These are phyloP conservation scores for Cladophialophora yegresii DNA, from an alignment of 2,329 filamentous ascomycete species.

Conservation along the genomic window DNA sequence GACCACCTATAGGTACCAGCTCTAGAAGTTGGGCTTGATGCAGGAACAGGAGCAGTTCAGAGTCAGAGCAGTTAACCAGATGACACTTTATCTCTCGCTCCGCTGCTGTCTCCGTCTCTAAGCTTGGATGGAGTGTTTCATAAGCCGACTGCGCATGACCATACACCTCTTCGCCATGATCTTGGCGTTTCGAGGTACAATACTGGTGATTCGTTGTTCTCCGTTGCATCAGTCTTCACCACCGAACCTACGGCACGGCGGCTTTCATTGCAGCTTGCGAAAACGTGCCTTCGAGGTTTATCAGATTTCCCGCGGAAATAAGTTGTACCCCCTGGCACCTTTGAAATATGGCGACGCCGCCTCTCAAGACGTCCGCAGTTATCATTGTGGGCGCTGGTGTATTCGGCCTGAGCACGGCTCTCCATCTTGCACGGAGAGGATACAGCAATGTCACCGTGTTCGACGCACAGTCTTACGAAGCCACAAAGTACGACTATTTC, in stretches of 20 bases:
- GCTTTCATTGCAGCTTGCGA: background rate
- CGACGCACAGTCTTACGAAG: conserved; percentile 51
- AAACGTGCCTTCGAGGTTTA: background rate
- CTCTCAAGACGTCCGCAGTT: conserved; percentile 11
- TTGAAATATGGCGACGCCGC: background rate
- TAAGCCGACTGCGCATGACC: background rate
- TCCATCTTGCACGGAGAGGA: conserved; percentile 43
- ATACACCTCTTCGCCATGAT: background rate
- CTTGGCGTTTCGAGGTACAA: background rate
- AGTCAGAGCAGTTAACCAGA: background rate
- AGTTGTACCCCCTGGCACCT: background rate
- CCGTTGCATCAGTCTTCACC: background rate
- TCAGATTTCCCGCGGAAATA: background rate
- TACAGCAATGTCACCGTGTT: conserved; percentile 54
- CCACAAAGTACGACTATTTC: conserved; percentile 47
- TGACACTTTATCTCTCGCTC: background rate
- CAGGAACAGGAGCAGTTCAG: background rate
- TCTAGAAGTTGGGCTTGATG: background rate
- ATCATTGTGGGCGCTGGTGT: conserved; percentile 57
- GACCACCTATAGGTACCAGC: background rate
- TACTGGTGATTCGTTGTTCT: background rate
- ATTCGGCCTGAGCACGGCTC: conserved; percentile 54
- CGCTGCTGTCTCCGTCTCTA: background rate
- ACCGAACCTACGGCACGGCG: background rate
- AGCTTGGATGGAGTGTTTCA: background rate